Evolutionary conservation across 2,329 filamentous ascomycete genomes (phyloP).

Genomic region (Scolecobasidium constrictum): DNA sequence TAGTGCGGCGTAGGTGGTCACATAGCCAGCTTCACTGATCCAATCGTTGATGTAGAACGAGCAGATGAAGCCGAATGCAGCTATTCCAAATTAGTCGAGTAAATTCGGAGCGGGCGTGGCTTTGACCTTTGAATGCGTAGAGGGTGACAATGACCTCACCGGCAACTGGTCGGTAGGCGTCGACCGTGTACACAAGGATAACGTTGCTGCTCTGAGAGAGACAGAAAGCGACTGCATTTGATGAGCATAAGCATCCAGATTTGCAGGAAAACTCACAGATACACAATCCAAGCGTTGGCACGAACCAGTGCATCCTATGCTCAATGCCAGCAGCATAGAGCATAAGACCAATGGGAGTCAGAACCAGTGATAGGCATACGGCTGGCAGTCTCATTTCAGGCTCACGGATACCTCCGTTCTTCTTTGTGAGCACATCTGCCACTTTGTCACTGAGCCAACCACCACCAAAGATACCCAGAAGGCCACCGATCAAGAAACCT

Average conservation of each 20-base stretch:
- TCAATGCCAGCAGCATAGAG: background rate
- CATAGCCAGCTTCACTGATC: conserved; percentile 28
- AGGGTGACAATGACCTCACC: conserved; percentile 45
- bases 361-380: conserved; percentile 28
- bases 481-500: background rate
- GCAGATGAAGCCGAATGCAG: conserved; percentile 46
- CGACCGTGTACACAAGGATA: conserved; percentile 46
- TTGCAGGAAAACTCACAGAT: too few relatives aligned
- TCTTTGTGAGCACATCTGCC: conserved; percentile 19
- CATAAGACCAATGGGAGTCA: background rate
- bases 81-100: conserved; percentile 16
- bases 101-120: background rate
- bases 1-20: background rate
- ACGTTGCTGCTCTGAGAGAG: conserved; percentile 40
- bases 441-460: conserved; percentile 20
- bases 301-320: background rate
- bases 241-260: too few relatives aligned
- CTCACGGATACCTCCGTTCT: conserved; percentile 12
- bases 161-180: conserved; percentile 46
- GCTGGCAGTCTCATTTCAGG: conserved; percentile 19
- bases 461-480: background rate
- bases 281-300: background rate
- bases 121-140: conserved; percentile 43
- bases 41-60: conserved; percentile 52
- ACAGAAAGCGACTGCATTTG: too few relatives aligned